Conservation (phyloP, 768 basidiomycete genomes). For the Lactarius tabidus region DNA sequence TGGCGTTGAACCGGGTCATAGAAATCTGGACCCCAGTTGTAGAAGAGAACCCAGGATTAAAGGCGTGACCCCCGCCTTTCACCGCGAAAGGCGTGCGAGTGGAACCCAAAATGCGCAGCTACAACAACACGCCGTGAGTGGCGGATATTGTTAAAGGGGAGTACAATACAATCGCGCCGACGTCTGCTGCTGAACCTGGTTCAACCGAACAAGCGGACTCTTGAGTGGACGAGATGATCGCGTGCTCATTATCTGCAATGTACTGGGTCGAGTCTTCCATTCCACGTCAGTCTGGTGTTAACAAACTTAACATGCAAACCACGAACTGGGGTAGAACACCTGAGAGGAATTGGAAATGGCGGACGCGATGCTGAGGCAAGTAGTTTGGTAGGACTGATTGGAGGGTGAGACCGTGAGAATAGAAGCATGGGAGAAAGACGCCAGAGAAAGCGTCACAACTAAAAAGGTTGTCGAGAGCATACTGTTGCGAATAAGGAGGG, state of each 20-base stretch:
- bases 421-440: background rate
- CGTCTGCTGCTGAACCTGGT: conserved; percentile 24
- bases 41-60: conserved; percentile 28
- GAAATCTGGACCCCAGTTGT: conserved; percentile 31
- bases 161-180: conserved; percentile 20
- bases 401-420: conserved; percentile 3
- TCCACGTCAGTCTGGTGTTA: background rate
- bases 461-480: background rate
- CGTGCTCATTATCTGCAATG: background rate
- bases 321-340: background rate
- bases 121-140: background rate
- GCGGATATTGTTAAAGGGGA: background rate
- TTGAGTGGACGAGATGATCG: background rate
- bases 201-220: conserved; percentile 22
- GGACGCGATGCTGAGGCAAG: background rate
- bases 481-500: background rate
- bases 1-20: conserved; percentile 26
- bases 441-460: background rate
- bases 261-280: background rate
- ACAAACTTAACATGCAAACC: background rate
- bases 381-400: background rate
- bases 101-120: conserved; percentile 19
- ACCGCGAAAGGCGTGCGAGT: background rate
- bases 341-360: background rate
- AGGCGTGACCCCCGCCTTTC: conserved; percentile 25